Percentiles rank a stretch among this genome's conserved stretches.
Conservation (phyloP, 495 filamentous ascomycete genomes). For the Penicillium maclennaniae region DNA sequence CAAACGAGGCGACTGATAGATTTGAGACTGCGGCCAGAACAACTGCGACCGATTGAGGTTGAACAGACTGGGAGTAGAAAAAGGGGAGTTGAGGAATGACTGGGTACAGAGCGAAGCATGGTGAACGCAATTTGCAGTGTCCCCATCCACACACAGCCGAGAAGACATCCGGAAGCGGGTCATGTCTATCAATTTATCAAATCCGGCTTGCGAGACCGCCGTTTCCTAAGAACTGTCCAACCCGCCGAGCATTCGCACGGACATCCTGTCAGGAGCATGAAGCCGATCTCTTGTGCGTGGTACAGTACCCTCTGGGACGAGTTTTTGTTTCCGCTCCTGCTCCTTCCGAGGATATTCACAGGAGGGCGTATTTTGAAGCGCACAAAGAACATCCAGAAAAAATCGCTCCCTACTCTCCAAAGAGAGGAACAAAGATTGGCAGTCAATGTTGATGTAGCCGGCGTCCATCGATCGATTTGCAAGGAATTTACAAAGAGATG, state of each 20-base stretch:
- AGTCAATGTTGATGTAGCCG: conserved; percentile 40
- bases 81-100: conserved; percentile 18
- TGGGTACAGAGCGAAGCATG: conserved; percentile 3
- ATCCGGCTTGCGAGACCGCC: conserved; percentile 33
- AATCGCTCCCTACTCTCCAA: conserved; percentile 58
- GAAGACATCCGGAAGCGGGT: conserved; percentile 30
- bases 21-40: conserved; percentile 5
- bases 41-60: conserved; percentile 3
- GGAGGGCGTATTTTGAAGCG: conserved; percentile 61
- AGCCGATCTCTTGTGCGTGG: conserved; percentile 59
- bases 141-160: conserved; percentile 16
- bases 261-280: not conserved
- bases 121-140: conserved; percentile 19
- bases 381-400: conserved; percentile 83
- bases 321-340: conserved; percentile 83
- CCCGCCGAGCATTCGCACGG: conserved; percentile 1
- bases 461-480: conserved; percentile 63
- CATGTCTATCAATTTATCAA: conserved; percentile 30
- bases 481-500: conserved; percentile 55
- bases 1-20: conserved; percentile 3
- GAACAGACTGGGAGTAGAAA: conserved; percentile 1
- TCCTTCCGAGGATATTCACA: conserved; percentile 17
- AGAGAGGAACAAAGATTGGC: conserved; percentile 29
- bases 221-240: conserved; percentile 27
- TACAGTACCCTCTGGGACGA: conserved; percentile 76